Evolutionary conservation across 306 rosid species (phyloP), one percentile per base, ranked within the genome.

Genomic region (Glycine latifolia): DNA sequence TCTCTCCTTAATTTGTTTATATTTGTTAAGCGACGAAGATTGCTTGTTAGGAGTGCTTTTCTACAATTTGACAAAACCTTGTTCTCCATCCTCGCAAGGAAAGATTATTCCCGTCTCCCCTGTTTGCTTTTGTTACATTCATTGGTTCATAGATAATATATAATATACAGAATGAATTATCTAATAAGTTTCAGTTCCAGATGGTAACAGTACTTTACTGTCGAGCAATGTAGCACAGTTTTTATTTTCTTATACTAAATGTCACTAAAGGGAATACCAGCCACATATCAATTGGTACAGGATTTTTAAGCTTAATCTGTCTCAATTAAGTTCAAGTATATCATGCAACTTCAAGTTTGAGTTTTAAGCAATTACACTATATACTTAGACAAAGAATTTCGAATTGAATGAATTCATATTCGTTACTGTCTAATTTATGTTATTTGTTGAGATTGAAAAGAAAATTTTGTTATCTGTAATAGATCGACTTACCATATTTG

Each of bases 11-110:
- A 20, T 65, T 65, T 65, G 13, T 66, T 66, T 39, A 66, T 66
- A 43, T 37, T 66, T 66, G 5, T 66, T 2, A 66, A n/a, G 82
- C 44, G 35, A 68, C 70, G 47, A 44, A 17, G 77, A 16, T 69
- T 69, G 60, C 83, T 69, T 55, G 15, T 67, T 47, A 20, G 13
- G 37, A 55, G 37, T 43, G 37, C 4, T 49, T 53, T 79, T 41
- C 68, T 67, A 6, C 67, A 35, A 37, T 20, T 49, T 15, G 53
- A 39, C 49, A 56, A 35, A 35, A 61, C 76, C 59, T 55, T 54
- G 46, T 67, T 78, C 46, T 55, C 77, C 50, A 16, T 68, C 39
- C 3, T 41, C 72, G 0, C 8, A 67, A 67, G 73, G 37, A 43
- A 67, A 67, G 73, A 16, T 67, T 67, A 67, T 67, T 67, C 73